Evolutionary conservation across 2,329 filamentous ascomycete genomes (phyloP), one percentile per base, ranked within the genome.

Genomic region (Fusarium globosum): DNA sequence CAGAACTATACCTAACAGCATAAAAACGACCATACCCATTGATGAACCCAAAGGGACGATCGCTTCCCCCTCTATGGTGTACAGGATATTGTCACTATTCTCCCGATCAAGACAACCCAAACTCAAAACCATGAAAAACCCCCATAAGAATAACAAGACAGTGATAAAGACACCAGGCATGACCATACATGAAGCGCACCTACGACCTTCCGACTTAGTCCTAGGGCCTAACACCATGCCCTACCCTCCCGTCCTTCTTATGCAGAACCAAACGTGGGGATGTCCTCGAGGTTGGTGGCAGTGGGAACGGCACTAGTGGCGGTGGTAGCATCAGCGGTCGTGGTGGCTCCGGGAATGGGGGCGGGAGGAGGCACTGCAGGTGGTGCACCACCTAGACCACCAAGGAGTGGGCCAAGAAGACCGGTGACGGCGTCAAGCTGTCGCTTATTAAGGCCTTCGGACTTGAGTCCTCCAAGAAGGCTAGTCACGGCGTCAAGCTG

Each of bases 391-490:
- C 21, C 48, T 4, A 30, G 9, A 0, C 52, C 26, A 5, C 52
- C 52, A n/a, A 56, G 52, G 6, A 56, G 21, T 23, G 52, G 52
- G 18, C 52, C 52, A 20, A 56, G 52, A 56, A 56, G 52, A 11
- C 45, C 45, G 4, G 45, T 48, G 13, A 48, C 13, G 9, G 45
- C 26, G 2, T 28, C 45, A 21, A 48, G 45, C 11, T 48, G 45
- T 21, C 45, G 13, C 20, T 48, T 48, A 20, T 21, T 48, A 26
- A 15, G 13, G 4, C 18, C 13, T 3, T 21, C 26, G 13, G 45
- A 6, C 4, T 30, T 41, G 12, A 41, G 20, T 7, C 38, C 38
- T 21, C 38, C 38, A 9, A 41, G 38, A 41, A 41, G 20, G 7
- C 48, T 11, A 4, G 48, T 51, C 6, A 51, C 2, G 7, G 48